phyloP scores from a whole-genome alignment of 352 stramenopile genomes.

The Globisporangium iwayamae region DNA sequence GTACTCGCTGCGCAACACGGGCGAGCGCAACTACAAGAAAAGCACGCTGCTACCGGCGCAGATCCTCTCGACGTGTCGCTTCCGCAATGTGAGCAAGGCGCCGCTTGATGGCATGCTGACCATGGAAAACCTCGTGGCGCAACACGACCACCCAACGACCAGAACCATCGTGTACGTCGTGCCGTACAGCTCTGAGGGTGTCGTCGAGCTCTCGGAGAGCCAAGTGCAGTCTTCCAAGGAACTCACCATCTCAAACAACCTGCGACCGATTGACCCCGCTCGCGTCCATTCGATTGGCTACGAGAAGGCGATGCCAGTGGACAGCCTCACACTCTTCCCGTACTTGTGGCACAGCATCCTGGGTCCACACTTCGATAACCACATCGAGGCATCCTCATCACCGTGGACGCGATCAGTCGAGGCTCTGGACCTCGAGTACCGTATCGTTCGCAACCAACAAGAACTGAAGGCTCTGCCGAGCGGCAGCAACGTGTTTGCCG shows the following conservation, averaged over 20 bases:
- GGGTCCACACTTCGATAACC: slow-evolving; percentile 34
- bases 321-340: slow-evolving; percentile 52
- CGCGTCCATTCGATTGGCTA: slow-evolving; percentile 16
- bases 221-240: slow-evolving; percentile 22
- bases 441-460: slow-evolving; percentile 33
- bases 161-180: slow-evolving; percentile 40
- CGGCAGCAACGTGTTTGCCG: slow-evolving; percentile 36
- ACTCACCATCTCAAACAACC: not conserved
- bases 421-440: slow-evolving; percentile 31
- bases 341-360: slow-evolving; percentile 62
- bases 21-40: slow-evolving; percentile 31
- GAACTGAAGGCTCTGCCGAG: slow-evolving; percentile 28
- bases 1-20: slow-evolving; percentile 47
- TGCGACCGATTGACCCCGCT: not conserved
- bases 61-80: slow-evolving; percentile 42
- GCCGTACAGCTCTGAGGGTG: slow-evolving; percentile 35
- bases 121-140: slow-evolving; percentile 28
- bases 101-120: slow-evolving; percentile 18
- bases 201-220: slow-evolving; percentile 29
- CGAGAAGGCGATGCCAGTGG: slow-evolving; percentile 36
- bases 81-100: slow-evolving; percentile 21
- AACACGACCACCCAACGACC: not conserved
- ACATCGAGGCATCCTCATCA: slow-evolving; percentile 16
- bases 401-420: slow-evolving; percentile 27
- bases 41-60: slow-evolving; percentile 22